These are phyloP conservation scores for Melocanna baccifera DNA, from an alignment of 176 grass and related monocot species.

Conservation along the genomic window DNA sequence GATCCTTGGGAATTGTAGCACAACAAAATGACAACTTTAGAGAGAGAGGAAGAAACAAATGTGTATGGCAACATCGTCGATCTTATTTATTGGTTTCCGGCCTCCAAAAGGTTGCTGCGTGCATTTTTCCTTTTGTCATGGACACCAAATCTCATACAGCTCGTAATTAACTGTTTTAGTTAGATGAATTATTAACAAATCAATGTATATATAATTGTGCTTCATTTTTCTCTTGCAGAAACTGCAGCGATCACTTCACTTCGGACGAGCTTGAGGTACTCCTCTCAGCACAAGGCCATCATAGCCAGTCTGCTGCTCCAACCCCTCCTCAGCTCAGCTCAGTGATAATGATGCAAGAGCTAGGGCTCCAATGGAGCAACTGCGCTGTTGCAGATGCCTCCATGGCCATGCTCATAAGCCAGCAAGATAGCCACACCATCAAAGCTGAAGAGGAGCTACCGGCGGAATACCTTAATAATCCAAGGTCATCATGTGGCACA, in stretches of 20 bases:
- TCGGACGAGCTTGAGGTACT: slow-evolving; percentile 40
- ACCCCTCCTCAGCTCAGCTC: slow-evolving; percentile 41
- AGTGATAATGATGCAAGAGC: slow-evolving; percentile 62
- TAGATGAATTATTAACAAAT: neutral
- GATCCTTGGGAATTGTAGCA: slow-evolving; percentile 73
- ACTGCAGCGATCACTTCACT: slow-evolving; percentile 27
- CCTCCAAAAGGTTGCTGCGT: slow-evolving; percentile 17
- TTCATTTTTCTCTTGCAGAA: slow-evolving; percentile 23
- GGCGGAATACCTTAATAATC: neutral
- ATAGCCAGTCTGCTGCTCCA: slow-evolving; percentile 19
- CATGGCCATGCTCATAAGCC: slow-evolving; percentile 11
- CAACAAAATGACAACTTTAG: slow-evolving; percentile 49
- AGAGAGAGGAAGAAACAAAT: slow-evolving; percentile 11
- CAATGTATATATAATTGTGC: neutral
- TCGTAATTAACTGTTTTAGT: neutral
- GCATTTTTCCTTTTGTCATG: slow-evolving; percentile 38
- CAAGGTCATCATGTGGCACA: slow-evolving; percentile 29
- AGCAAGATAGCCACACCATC: slow-evolving; percentile 40
- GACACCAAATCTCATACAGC: neutral
- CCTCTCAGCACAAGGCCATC: slow-evolving; percentile 37
- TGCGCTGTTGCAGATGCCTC: slow-evolving; percentile 17
- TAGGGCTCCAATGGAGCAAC: slow-evolving; percentile 78
- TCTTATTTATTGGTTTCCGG: slow-evolving; percentile 41
- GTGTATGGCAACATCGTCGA: slow-evolving; percentile 16
- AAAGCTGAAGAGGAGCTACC: slow-evolving; percentile 40